Conservation (phyloP, 2,329 filamentous ascomycete genomes). For the Claviceps spartinae region DNA sequence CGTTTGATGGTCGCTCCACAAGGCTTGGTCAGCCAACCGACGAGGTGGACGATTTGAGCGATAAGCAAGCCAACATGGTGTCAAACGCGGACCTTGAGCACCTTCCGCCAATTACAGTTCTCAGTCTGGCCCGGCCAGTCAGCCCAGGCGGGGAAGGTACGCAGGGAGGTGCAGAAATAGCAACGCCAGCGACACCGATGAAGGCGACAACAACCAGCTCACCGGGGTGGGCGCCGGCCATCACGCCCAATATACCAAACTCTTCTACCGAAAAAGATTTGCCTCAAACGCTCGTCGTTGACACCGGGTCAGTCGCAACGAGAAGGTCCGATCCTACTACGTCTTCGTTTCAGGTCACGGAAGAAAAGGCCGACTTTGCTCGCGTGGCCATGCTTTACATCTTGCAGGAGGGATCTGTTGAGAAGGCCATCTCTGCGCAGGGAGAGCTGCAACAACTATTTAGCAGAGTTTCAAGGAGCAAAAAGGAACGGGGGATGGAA, state of each 20-base stretch:
- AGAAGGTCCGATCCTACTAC: neutral
- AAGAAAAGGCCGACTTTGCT: conserved; percentile 49
- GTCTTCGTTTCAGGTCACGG: conserved; percentile 33
- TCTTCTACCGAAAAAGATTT: neutral
- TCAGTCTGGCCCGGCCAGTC: neutral
- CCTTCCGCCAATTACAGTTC: conserved; percentile 4
- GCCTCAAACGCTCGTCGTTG: neutral
- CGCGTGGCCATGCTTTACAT: conserved; percentile 49
- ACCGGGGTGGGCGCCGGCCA: neutral
- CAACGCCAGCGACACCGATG: neutral
- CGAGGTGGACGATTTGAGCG: neutral
- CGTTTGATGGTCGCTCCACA: conserved; percentile 51
- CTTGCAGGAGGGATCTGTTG: conserved; percentile 39
- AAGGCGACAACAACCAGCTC: neutral
- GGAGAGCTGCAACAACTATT: conserved; percentile 42
- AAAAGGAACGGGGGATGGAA: conserved; percentile 16
- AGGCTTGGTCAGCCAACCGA: conserved; percentile 13
- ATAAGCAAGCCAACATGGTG: neutral
- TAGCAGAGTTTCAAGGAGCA: conserved; percentile 20
- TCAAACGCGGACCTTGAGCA: neutral
- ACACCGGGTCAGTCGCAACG: neutral
- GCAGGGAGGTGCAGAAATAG: neutral
- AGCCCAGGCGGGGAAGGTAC: neutral
- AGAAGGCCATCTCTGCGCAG: conserved; percentile 41
- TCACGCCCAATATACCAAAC: neutral